phyloP scores from a whole-genome alignment of 108 stramenopile genomes.

The Aureococcus anophagefferens region DNA sequence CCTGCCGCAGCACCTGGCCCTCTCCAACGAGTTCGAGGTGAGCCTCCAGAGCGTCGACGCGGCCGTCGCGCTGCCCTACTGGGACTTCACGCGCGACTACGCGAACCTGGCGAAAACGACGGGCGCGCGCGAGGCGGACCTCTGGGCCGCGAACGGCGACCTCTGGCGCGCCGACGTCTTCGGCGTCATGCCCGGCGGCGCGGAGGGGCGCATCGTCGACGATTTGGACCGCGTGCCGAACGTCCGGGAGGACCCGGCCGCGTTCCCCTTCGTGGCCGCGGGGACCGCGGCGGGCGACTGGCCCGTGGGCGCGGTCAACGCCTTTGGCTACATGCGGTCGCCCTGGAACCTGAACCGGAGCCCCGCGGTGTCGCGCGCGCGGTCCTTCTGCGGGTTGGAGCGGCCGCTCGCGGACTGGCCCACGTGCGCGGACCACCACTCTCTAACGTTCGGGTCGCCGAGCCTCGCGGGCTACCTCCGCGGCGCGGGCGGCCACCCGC shows the following conservation, averaged over 20 bases:
- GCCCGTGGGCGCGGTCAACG: neutral
- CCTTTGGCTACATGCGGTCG: conserved; percentile 11
- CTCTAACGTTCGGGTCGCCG: no score
- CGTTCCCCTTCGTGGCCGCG: neutral
- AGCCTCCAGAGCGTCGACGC: conserved; percentile 14
- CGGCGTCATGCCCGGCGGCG: neutral
- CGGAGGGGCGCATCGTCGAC: no score
- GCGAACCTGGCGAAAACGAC: no score
- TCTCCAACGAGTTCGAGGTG: conserved; percentile 14
- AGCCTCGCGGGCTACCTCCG: no score
- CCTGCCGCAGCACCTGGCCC: conserved; percentile 13
- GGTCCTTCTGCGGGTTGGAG: no score
- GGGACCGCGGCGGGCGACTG: neutral
- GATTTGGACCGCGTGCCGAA: neutral
- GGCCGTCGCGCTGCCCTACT: conserved; percentile 1
- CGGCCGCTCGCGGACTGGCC: no score
- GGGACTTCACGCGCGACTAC: conserved; percentile 12
- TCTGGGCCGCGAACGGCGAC: neutral
- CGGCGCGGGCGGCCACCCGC: no score
- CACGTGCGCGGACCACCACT: no score
- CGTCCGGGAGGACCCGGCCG: neutral
- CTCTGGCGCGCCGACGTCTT: neutral
- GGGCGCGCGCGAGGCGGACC: neutral
- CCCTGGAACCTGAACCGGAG: conserved; percentile 16
- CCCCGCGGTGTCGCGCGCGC: no score